Conservation (phyloP, 2,329 filamentous ascomycete species). For the Pseudonectria foliicola region DNA sequence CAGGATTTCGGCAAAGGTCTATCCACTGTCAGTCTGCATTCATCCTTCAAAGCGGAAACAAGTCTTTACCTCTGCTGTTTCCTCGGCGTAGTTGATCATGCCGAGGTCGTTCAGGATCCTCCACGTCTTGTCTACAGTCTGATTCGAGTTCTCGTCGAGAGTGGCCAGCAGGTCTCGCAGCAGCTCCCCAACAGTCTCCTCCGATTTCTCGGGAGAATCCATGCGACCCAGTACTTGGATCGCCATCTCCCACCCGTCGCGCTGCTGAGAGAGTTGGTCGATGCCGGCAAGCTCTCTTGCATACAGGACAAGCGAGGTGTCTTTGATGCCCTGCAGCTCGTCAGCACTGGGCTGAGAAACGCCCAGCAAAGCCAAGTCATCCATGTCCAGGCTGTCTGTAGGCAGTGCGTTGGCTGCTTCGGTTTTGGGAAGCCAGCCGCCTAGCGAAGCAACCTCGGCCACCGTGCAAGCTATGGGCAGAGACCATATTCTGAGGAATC, state of each 20-base stretch:
- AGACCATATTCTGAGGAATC: slow-evolving; percentile 72
- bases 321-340: slow-evolving; percentile 62
- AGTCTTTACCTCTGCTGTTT: slow-evolving; percentile 74
- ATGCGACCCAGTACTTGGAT: slow-evolving; percentile 77
- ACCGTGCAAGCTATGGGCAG: slow-evolving; percentile 70
- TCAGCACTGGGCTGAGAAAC: slow-evolving; percentile 53
- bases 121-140: slow-evolving; percentile 76
- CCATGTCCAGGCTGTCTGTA: slow-evolving; percentile 66
- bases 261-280: slow-evolving; percentile 39
- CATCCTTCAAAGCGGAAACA: background rate
- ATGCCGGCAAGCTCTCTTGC: slow-evolving; percentile 58
- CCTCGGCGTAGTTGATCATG: slow-evolving; percentile 70
- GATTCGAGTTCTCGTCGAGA: slow-evolving; percentile 58
- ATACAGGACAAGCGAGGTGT: slow-evolving; percentile 71
- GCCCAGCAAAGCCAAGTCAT: slow-evolving; percentile 78
- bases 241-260: slow-evolving; percentile 84
- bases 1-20: slow-evolving; percentile 80
- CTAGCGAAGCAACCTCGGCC: slow-evolving; percentile 76
- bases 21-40: slow-evolving; percentile 18
- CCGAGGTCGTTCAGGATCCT: slow-evolving; percentile 69
- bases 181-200: slow-evolving; percentile 66
- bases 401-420: slow-evolving; percentile 37
- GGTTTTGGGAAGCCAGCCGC: slow-evolving; percentile 64
- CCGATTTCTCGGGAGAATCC: slow-evolving; percentile 63
- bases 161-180: slow-evolving; percentile 58